These are phyloP conservation scores for Penicillium riverlandense DNA, from an alignment of 495 filamentous ascomycete genomes.

Conservation along the genomic window DNA sequence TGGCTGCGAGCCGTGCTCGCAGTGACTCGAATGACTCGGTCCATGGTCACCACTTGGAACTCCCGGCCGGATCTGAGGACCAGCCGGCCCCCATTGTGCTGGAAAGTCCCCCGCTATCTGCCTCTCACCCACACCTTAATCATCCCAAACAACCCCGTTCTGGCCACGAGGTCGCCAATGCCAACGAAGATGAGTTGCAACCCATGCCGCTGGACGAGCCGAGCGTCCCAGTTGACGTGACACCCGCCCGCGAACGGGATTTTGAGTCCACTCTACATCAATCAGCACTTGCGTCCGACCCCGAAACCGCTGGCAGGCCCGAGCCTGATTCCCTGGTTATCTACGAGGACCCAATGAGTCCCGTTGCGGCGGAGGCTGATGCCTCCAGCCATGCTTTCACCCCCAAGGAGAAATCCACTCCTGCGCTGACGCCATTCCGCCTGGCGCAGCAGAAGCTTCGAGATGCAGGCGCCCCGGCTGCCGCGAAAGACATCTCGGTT, in stretches of 20 bases:
- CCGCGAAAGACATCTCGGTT: background rate
- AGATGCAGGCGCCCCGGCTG: background rate
- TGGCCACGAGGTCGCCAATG: conserved; percentile 1
- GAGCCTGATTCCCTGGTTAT: conserved; percentile 26
- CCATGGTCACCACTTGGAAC: conserved; percentile 25
- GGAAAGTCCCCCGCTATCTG: conserved; percentile 19
- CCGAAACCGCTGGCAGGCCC: conserved; percentile 6
- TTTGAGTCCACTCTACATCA: conserved; percentile 1
- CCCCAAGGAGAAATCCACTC: conserved; percentile 7
- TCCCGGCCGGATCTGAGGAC: conserved; percentile 53
- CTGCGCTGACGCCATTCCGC: background rate
- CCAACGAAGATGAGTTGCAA: conserved; percentile 9
- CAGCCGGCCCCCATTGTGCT: conserved; percentile 26
- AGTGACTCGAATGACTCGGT: conserved; percentile 20
- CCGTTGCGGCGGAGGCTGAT: conserved; percentile 6
- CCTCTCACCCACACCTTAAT: conserved; percentile 8
- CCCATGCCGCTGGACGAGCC: conserved; percentile 7
- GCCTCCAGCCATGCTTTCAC: conserved; percentile 4
- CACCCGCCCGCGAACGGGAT: conserved; percentile 1
- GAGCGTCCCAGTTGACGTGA: background rate
- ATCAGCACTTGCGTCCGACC: background rate
- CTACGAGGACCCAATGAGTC: conserved; percentile 36
- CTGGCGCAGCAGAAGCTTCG: background rate
- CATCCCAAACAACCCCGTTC: background rate
- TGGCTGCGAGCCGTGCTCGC: conserved; percentile 12